Percentiles rank a stretch among this genome's conserved stretches.
These are phyloP conservation scores for Alternaria sp. DNA, from an alignment of 2,329 filamentous ascomycete genomes.

Conservation along the genomic window DNA sequence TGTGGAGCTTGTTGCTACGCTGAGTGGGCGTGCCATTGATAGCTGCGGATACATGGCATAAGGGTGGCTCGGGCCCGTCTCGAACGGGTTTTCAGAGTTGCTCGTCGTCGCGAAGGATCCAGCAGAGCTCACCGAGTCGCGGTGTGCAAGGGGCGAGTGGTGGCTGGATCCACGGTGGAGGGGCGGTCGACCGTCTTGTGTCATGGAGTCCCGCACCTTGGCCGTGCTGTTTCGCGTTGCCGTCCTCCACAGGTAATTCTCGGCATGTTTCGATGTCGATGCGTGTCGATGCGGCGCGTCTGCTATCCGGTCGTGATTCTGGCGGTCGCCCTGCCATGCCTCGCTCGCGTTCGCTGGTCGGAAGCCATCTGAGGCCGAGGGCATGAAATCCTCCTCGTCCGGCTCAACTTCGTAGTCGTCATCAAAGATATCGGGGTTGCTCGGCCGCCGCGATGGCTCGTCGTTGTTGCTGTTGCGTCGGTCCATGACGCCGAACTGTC, in stretches of 20 bases:
- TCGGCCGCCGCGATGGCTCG: slow-evolving; percentile 40
- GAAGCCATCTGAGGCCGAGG: slow-evolving; percentile 57
- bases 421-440: slow-evolving; percentile 57
- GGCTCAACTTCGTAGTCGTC: slow-evolving; percentile 58
- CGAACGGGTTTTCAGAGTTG: slow-evolving; percentile 70
- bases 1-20: slow-evolving; percentile 76
- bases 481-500: slow-evolving; percentile 50
- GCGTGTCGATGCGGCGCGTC: slow-evolving; percentile 35
- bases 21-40: slow-evolving; percentile 63
- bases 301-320: slow-evolving; percentile 36
- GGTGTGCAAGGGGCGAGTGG: slow-evolving; percentile 44
- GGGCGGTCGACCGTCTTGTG: slow-evolving; percentile 34
- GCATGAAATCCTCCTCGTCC: slow-evolving; percentile 54
- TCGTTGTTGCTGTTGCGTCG: slow-evolving; percentile 47
- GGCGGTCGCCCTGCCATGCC: slow-evolving; percentile 29
- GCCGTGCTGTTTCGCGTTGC: slow-evolving; percentile 51
- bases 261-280: slow-evolving; percentile 33
- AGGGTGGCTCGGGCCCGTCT: slow-evolving; percentile 80
- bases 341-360: slow-evolving; percentile 48
- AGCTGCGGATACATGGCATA: slow-evolving; percentile 86
- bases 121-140: slow-evolving; percentile 50
- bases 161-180: slow-evolving; percentile 36
- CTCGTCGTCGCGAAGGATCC: slow-evolving; percentile 55
- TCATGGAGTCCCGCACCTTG: slow-evolving; percentile 41
- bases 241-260: slow-evolving; percentile 40